A percentile compares a stretch with the other conserved stretches of the same genome.
These are phyloP conservation scores for Moringa oleifera DNA, from an alignment of 345 rosid genomes.

Conservation along the genomic window DNA sequence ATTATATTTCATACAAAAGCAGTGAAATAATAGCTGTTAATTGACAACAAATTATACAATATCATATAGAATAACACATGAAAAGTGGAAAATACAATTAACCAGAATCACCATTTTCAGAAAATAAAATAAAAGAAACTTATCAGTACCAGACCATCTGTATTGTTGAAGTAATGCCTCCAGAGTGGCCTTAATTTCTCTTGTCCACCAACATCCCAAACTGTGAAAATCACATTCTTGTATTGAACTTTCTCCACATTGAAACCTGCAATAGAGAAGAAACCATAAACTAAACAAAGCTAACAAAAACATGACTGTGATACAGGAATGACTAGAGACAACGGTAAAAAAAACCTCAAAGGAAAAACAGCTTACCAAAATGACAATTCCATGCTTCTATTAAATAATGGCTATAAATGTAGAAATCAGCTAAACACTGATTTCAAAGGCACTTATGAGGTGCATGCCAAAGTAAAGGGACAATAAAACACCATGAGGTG, in stretches of 20 bases:
- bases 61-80: not conserved
- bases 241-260: slow-evolving; percentile 99
- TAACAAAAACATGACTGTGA: not conserved
- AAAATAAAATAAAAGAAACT: not conserved
- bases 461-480: too few relatives aligned
- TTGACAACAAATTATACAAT: not conserved
- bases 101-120: not conserved
- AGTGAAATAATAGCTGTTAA: not conserved
- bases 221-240: slow-evolving; percentile 96
- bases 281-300: not conserved
- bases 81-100: slow-evolving; percentile 1
- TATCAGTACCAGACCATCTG: slow-evolving; percentile 84
- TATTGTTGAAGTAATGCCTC: slow-evolving; percentile 98
- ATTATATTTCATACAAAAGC: not conserved
- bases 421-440: too few relatives aligned
- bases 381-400: not conserved
- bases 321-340: not conserved
- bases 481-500: too few relatives aligned
- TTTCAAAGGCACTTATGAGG: too few relatives aligned
- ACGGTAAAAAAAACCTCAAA: not conserved
- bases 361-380: not conserved
- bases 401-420: too few relatives aligned
- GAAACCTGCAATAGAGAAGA: slow-evolving; percentile 57
- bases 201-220: slow-evolving; percentile 99
- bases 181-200: slow-evolving; percentile 96